These are phyloP conservation scores for Myxozyma geophila DNA, from an alignment of 805 yeast genomes.

Conservation along the genomic window DNA sequence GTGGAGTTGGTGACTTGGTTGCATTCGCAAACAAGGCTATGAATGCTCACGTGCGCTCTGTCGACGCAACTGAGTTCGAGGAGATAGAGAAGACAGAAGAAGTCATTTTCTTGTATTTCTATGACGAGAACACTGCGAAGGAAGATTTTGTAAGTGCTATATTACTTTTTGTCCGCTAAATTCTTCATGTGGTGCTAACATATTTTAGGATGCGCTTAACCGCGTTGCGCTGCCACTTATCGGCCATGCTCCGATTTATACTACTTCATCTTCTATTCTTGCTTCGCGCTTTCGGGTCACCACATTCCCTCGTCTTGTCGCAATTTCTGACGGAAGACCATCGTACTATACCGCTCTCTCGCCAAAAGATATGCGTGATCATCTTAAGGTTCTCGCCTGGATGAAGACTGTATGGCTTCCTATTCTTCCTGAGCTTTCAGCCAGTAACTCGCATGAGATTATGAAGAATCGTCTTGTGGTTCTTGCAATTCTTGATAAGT, in stretches of 20 bases:
- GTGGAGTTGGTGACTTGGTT: conserved; percentile 44
- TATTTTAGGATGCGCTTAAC: conserved; percentile 42
- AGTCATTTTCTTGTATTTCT: conserved; percentile 47
- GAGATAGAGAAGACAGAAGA: conserved; percentile 39
- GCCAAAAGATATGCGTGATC: conserved; percentile 45
- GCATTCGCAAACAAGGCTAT: conserved; percentile 45
- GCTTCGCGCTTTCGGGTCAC: conserved; percentile 41
- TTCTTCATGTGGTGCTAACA: not conserved
- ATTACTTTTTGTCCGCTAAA: not conserved
- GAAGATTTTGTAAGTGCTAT: conserved; percentile 45
- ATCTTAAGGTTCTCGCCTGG: conserved; percentile 41
- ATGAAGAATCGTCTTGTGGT: conserved; percentile 42
- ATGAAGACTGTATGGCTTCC: conserved; percentile 45
- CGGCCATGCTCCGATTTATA: conserved; percentile 44
- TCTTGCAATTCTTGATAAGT: conserved; percentile 43
- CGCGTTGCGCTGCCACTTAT: conserved; percentile 43
- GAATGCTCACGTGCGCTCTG: conserved; percentile 42
- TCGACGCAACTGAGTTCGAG: conserved; percentile 39
- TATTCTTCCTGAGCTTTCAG: conserved; percentile 46
- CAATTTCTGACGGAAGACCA: conserved; percentile 40
- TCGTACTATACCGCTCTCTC: conserved; percentile 42
- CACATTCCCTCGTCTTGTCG: conserved; percentile 44
- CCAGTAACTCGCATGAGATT: conserved; percentile 45
- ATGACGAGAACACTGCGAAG: conserved; percentile 46
- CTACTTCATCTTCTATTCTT: conserved; percentile 41